Evolutionary conservation across 1,284 basidiomycete species (phyloP).

Genomic region (Ganoderma sinense): DNA sequence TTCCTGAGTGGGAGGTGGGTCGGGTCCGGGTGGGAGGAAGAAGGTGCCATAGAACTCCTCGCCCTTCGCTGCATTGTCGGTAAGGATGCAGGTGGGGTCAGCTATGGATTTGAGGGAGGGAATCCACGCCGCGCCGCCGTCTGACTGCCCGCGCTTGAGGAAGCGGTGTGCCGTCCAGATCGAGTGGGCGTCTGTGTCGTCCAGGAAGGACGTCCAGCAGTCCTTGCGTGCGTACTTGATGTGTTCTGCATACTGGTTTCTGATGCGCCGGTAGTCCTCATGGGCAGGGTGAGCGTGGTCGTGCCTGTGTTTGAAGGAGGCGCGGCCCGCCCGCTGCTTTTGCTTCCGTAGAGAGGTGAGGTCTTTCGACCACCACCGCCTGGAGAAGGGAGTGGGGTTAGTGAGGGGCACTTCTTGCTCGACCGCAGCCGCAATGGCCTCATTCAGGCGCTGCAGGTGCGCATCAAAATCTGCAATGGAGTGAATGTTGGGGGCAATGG

Average conservation of each 20-base stretch:
- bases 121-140: slow-evolving; percentile 42
- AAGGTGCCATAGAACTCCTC: slow-evolving; percentile 37
- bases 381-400: slow-evolving; percentile 35
- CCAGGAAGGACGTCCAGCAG: slow-evolving; percentile 47
- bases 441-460: slow-evolving; percentile 21
- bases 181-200: slow-evolving; percentile 31
- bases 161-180: slow-evolving; percentile 46
- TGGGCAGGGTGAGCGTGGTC: slow-evolving; percentile 38
- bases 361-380: slow-evolving; percentile 38
- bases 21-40: slow-evolving; percentile 38
- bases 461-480: slow-evolving; percentile 19
- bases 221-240: slow-evolving; percentile 41
- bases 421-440: slow-evolving; percentile 31
- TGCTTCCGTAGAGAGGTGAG: slow-evolving; percentile 26
- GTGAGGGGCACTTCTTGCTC: slow-evolving; percentile 32
- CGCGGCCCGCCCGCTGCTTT: slow-evolving; percentile 36
- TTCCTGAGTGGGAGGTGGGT: slow-evolving; percentile 1
- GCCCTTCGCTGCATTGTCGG: slow-evolving; percentile 39
- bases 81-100: neutral
- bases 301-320: slow-evolving; percentile 32
- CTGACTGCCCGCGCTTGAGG: slow-evolving; percentile 34
- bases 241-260: slow-evolving; percentile 39
- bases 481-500: neutral
- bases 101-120: slow-evolving; percentile 31
- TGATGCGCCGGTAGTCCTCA: neutral